Evolutionary conservation across 768 basidiomycete species (phyloP).

Genomic region (Terana coerulea): DNA sequence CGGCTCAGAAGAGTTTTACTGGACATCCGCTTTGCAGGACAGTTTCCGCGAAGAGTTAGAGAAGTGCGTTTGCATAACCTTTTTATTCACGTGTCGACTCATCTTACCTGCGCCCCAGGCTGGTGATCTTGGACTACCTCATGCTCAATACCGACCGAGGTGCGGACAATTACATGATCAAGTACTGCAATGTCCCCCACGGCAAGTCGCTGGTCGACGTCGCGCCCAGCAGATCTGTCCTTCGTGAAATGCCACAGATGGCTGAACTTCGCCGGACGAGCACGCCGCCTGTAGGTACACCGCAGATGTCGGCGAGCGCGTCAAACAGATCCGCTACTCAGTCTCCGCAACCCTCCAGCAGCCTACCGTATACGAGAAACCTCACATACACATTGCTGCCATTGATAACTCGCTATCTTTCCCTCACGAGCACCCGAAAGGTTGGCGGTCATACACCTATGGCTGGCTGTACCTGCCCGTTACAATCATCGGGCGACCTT

Average conservation of each 20-base stretch:
- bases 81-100: conserved; percentile 2
- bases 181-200: conserved; percentile 78
- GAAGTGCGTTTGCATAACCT: conserved; percentile 49
- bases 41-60: conserved; percentile 87
- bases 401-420: conserved; percentile 93
- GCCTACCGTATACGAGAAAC: conserved; percentile 50
- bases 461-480: conserved; percentile 89
- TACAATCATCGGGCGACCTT: conserved; percentile 80
- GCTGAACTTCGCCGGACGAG: conserved; percentile 54
- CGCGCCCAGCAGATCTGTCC: conserved; percentile 67
- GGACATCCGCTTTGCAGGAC: conserved; percentile 74
- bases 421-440: conserved; percentile 86
- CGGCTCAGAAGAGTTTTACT: conserved; percentile 66
- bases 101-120: conserved; percentile 37
- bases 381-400: conserved; percentile 88
- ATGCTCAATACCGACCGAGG: conserved; percentile 92
- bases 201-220: conserved; percentile 77
- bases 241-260: conserved; percentile 69
- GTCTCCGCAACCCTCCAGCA: conserved; percentile 18
- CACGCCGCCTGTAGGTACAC: conserved; percentile 14
- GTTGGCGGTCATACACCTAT: conserved; percentile 75
- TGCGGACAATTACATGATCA: conserved; percentile 92
- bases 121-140: conserved; percentile 86
- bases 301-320: conserved; percentile 13
- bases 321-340: conserved; percentile 15